phyloP scores from a whole-genome alignment of 441 rosid species.

The Biscutella laevigata region DNA sequence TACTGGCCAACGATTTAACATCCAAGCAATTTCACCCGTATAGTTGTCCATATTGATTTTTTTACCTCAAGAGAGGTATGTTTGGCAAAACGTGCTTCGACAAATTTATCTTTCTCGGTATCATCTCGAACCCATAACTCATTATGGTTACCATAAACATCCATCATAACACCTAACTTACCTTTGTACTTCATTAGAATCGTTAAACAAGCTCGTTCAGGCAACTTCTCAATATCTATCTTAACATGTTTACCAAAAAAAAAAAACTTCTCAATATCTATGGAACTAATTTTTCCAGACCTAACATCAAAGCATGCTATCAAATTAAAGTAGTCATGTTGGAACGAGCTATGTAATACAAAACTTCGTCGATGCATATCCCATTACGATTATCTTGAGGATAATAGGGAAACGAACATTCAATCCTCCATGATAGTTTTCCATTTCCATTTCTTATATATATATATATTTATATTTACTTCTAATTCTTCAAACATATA shows the following conservation, averaged over 20 bases:
- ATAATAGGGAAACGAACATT: neutral
- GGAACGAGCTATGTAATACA: neutral
- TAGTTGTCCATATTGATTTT: neutral
- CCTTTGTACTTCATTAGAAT: neutral
- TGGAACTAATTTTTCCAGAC: constrained; percentile 9
- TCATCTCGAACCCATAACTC: constrained; percentile 12
- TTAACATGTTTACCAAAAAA: too few relatives aligned
- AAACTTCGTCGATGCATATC: neutral
- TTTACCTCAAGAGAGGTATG: too few relatives aligned
- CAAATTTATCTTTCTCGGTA: neutral
- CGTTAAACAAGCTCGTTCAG: too few relatives aligned
- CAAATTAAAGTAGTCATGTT: neutral
- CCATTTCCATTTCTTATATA: too few relatives aligned
- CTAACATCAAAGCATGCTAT: neutral
- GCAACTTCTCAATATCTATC: too few relatives aligned
- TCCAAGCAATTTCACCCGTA: neutral
- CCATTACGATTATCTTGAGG: neutral
- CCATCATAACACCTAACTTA: neutral
- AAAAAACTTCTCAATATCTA: too few relatives aligned
- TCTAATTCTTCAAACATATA: too few relatives aligned
- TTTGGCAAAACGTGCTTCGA: neutral
- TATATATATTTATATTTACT: too few relatives aligned
- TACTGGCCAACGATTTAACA: neutral
- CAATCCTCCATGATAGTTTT: neutral
- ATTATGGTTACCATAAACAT: neutral